A percentile compares a stretch with the other conserved stretches of the same genome.
phyloP scores from a whole-genome alignment of 495 filamentous ascomycete species.

The Oidiodendron maius region DNA sequence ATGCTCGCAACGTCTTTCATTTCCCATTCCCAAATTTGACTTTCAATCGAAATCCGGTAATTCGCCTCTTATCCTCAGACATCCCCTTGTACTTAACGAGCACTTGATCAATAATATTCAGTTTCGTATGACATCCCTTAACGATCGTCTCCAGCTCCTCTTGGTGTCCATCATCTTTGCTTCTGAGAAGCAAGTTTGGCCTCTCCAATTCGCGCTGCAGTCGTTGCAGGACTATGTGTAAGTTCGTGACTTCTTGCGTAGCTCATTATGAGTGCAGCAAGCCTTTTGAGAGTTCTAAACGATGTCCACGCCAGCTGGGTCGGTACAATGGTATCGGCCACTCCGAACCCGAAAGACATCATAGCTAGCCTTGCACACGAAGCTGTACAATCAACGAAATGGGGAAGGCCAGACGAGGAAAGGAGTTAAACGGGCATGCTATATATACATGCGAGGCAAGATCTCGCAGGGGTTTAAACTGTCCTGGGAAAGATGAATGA shows the following conservation, averaged over 20 bases:
- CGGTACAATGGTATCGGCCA: constrained; percentile 15
- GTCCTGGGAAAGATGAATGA: too few species aligned
- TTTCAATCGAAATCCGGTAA: neutral
- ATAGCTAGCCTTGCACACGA: too few species aligned
- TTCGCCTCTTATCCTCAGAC: neutral
- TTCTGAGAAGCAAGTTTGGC: constrained; percentile 5
- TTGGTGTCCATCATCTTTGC: neutral
- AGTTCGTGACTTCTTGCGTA: constrained; percentile 15
- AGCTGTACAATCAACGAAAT: too few species aligned
- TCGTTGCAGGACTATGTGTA: constrained; percentile 10
- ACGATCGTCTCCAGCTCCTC: constrained; percentile 7
- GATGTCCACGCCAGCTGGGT: constrained; percentile 12
- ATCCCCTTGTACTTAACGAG: neutral
- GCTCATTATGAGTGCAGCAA: constrained; percentile 18
- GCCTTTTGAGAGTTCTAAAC: constrained; percentile 12
- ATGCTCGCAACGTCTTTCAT: constrained; percentile 1
- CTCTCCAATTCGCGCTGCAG: constrained; percentile 10
- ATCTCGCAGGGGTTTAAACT: too few species aligned
- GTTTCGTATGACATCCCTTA: neutral
- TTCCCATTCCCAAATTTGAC: constrained; percentile 6
- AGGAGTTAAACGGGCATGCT: too few species aligned
- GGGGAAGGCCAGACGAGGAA: too few species aligned
- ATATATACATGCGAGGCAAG: too few species aligned
- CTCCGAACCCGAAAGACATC: constrained; percentile 17
- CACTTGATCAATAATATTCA: constrained; percentile 6